These are phyloP conservation scores for Citrus mangshanensis DNA, from an alignment of 345 rosid species.

Conservation along the genomic window DNA sequence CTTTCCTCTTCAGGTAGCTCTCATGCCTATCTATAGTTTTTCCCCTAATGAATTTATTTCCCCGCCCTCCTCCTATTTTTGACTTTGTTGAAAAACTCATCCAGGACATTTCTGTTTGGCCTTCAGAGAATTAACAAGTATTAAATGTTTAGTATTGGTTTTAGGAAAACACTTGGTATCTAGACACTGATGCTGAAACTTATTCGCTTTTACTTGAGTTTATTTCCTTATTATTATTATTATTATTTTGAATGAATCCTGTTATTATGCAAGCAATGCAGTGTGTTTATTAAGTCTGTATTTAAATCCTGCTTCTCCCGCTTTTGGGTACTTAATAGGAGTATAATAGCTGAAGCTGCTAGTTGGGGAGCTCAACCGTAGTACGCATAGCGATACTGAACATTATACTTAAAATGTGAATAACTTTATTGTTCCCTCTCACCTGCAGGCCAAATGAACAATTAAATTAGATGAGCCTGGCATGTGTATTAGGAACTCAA, in stretches of 20 bases:
- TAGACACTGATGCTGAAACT: neutral
- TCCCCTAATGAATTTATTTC: neutral
- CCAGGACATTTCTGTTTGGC: neutral
- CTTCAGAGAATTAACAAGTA: neutral
- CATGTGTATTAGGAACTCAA: neutral
- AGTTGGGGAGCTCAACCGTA: neutral
- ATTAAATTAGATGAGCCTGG: neutral
- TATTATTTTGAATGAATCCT: neutral
- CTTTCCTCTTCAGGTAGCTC: constrained; percentile 75
- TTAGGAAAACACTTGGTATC: neutral
- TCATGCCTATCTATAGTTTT: neutral
- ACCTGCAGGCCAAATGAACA: neutral
- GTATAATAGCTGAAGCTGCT: neutral
- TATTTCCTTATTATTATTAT: neutral
- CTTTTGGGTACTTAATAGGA: neutral
- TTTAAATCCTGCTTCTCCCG: neutral
- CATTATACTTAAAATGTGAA: neutral
- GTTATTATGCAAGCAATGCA: neutral
- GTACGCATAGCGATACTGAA: neutral
- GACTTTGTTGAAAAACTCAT: neutral
- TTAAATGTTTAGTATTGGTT: neutral
- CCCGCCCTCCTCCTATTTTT: neutral
- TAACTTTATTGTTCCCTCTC: neutral
- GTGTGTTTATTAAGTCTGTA: neutral
- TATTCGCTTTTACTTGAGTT: neutral